Evolutionary conservation across 2,329 filamentous ascomycete species (phyloP).

Genomic region (Exophiala alcalophila): DNA sequence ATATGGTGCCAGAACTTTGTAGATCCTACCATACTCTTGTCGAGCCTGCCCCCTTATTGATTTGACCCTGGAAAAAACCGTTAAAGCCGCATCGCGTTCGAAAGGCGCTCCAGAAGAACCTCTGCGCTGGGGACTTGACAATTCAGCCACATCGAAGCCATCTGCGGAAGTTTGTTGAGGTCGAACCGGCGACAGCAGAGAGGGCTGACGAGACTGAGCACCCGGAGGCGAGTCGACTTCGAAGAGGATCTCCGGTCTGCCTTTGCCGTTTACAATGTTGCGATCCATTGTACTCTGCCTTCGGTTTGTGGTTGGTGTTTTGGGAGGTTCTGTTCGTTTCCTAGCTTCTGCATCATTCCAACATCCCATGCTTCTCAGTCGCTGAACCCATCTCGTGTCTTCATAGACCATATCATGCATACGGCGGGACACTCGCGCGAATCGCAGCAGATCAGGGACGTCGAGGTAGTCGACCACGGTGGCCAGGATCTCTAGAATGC

Average conservation of each 20-base stretch:
- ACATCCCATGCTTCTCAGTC: slow-evolving; percentile 79
- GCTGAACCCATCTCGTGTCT: slow-evolving; percentile 88
- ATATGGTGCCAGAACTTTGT: slow-evolving; percentile 82
- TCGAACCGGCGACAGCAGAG: slow-evolving; percentile 20
- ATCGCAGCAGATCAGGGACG: slow-evolving; percentile 77
- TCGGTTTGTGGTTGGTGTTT: slow-evolving; percentile 13
- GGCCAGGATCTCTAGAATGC: slow-evolving; percentile 71
- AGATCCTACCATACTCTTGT: slow-evolving; percentile 86
- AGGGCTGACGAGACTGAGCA: slow-evolving; percentile 13
- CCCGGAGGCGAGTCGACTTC: slow-evolving; percentile 21
- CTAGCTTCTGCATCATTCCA: slow-evolving; percentile 91
- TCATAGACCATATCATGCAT: slow-evolving; percentile 99
- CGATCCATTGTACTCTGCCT: slow-evolving; percentile 25
- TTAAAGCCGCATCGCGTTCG: slow-evolving; percentile 64
- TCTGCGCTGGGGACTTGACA: slow-evolving; percentile 45
- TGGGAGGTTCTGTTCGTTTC: slow-evolving; percentile 37
- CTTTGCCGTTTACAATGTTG: slow-evolving; percentile 29
- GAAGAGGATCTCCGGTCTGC: slow-evolving; percentile 28
- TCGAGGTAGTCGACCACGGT: slow-evolving; percentile 86
- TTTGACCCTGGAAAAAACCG: slow-evolving; percentile 65
- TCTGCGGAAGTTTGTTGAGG: slow-evolving; percentile 50
- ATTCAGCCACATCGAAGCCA: slow-evolving; percentile 75
- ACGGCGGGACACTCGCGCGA: slow-evolving; percentile 77
- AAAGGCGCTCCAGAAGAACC: slow-evolving; percentile 36
- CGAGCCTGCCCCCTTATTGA: slow-evolving; percentile 82